These are phyloP conservation scores for Puccinellia tenuiflora DNA, from an alignment of 176 grass and related monocot species.

Conservation along the genomic window DNA sequence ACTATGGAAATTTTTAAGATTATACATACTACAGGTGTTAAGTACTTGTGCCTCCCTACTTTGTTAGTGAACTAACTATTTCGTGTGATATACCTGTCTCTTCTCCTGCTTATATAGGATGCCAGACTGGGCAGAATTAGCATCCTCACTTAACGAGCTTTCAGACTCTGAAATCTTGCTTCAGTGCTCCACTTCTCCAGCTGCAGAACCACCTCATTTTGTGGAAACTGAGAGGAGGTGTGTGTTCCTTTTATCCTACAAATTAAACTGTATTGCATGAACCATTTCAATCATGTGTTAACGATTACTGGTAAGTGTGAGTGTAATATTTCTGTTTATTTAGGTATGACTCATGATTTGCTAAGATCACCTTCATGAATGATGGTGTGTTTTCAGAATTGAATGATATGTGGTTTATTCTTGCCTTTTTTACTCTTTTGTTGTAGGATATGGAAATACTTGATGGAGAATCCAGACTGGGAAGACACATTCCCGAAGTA, in stretches of 20 bases:
- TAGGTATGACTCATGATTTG: background rate
- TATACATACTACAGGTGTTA: background rate
- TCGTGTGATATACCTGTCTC: background rate
- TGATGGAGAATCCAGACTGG: conserved; percentile 81
- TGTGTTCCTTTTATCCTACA: background rate
- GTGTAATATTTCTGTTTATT: background rate
- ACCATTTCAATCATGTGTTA: background rate
- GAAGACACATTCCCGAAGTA: conserved; percentile 48
- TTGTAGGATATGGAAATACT: conserved; percentile 71
- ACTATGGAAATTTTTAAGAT: background rate
- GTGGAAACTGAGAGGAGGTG: conserved; percentile 91
- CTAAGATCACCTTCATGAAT: background rate
- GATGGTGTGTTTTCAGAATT: background rate
- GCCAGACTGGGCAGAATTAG: conserved; percentile 46
- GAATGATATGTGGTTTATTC: background rate
- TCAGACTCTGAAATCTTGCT: conserved; percentile 71
- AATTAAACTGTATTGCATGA: background rate
- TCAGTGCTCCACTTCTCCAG: conserved; percentile 77
- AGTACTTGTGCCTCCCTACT: background rate
- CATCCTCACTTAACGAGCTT: conserved; percentile 40
- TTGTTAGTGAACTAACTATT: background rate
- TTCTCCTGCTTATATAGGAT: conserved; percentile 50
- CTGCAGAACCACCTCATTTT: conserved; percentile 80
- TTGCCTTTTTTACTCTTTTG: conserved; percentile 16
- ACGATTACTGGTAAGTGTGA: background rate